A percentile compares a stretch with the other conserved stretches of the same genome.
Evolutionary conservation across 208 protist genomes (phyloP).

Genomic region (Crithidia brevicula): DNA sequence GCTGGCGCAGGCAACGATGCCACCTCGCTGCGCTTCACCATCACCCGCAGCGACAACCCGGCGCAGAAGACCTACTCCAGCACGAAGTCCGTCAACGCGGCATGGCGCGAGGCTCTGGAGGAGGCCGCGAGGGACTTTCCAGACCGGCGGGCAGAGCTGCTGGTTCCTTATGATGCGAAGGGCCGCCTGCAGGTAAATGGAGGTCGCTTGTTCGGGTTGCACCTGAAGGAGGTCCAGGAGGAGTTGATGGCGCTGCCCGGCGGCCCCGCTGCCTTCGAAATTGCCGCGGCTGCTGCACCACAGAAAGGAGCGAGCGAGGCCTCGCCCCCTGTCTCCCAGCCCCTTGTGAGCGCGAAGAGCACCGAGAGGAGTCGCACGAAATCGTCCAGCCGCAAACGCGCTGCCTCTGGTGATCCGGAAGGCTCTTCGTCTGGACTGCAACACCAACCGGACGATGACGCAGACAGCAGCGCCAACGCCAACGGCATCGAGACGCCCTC

Average conservation of each 20-base stretch:
- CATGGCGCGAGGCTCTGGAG: constrained; percentile 58
- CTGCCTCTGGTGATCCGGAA: background rate
- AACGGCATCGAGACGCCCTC: background rate
- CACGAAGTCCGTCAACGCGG: constrained; percentile 30
- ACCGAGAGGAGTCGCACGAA: too few relatives aligned
- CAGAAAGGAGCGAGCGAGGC: background rate
- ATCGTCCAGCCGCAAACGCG: background rate
- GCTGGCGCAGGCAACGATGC: background rate
- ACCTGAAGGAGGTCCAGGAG: constrained; percentile 34
- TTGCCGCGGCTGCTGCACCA: background rate
- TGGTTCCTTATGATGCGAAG: constrained; percentile 11
- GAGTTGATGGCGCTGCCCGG: constrained; percentile 42
- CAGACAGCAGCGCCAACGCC: background rate
- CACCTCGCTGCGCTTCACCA: constrained; percentile 47
- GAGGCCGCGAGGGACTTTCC: constrained; percentile 66
- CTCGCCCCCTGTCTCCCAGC: constrained; percentile 1
- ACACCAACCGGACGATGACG: background rate
- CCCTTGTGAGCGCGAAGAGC: too few relatives aligned
- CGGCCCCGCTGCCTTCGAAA: constrained; percentile 25
- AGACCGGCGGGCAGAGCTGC: constrained; percentile 1
- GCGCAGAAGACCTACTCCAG: constrained; percentile 39
- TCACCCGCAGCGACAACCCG: constrained; percentile 72
- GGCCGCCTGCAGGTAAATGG: constrained; percentile 31
- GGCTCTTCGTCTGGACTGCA: too few relatives aligned
- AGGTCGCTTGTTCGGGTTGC: constrained; percentile 43